Percentiles rank a stretch among this genome's conserved stretches.
Conservation (phyloP, 768 basidiomycete genomes). For the Mycena haematopus region DNA sequence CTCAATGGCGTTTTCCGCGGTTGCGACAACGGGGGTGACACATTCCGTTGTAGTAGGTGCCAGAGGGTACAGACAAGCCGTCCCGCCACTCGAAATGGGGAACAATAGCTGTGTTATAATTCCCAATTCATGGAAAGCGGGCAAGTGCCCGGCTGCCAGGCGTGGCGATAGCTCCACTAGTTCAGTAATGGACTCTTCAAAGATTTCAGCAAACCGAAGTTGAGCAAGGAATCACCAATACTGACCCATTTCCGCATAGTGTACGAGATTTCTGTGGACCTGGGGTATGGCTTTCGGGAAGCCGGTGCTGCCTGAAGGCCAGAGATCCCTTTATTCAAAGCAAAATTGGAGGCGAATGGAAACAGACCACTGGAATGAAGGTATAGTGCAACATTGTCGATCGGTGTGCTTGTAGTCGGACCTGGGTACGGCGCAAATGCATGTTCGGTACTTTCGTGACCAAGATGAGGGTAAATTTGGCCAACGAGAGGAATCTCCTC, state of each 20-base stretch:
- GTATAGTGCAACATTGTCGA: slow-evolving; percentile 41
- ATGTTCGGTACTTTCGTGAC: slow-evolving; percentile 39
- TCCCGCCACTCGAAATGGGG: slow-evolving; percentile 35
- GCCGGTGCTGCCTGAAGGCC: slow-evolving; percentile 19
- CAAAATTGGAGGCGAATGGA: background rate
- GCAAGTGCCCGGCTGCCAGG: slow-evolving; percentile 34
- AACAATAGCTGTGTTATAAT: slow-evolving; percentile 37
- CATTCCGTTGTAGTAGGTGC: slow-evolving; percentile 27
- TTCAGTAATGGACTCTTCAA: background rate
- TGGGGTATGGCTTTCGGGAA: slow-evolving; percentile 19
- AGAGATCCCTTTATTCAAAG: background rate
- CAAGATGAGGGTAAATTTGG: slow-evolving; percentile 49
- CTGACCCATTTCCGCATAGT: background rate
- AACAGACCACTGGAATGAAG: slow-evolving; percentile 44
- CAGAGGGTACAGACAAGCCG: slow-evolving; percentile 44
- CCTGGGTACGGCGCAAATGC: slow-evolving; percentile 38
- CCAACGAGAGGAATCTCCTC: slow-evolving; percentile 43
- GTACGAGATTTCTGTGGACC: slow-evolving; percentile 12
- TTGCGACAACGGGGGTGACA: slow-evolving; percentile 42
- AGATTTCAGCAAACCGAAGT: background rate
- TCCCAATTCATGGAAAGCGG: slow-evolving; percentile 48
- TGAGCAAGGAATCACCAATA: background rate
- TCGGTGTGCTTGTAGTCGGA: slow-evolving; percentile 15
- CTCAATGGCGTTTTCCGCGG: slow-evolving; percentile 46
- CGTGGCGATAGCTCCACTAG: slow-evolving; percentile 3